Percentiles rank a stretch among this genome's conserved stretches.
Evolutionary conservation across 352 stramenopile genomes (phyloP).

Genomic region (Phytophthora palmivora): DNA sequence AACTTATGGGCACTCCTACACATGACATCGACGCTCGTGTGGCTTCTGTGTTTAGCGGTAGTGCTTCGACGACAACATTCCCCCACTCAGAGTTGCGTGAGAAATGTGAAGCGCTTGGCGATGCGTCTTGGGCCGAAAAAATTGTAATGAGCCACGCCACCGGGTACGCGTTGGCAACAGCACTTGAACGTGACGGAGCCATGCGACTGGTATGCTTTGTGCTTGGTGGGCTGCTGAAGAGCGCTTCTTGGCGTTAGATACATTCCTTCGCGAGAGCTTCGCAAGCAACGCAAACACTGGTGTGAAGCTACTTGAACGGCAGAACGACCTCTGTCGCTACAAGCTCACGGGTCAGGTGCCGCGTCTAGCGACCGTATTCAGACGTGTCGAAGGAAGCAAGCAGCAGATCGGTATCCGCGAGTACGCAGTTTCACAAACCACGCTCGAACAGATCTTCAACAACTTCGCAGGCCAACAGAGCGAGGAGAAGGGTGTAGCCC

Average conservation of each 20-base stretch:
- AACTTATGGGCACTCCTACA: conserved; percentile 45
- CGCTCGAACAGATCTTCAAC: conserved; percentile 95
- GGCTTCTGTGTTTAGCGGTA: conserved; percentile 39
- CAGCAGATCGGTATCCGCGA: conserved; percentile 69
- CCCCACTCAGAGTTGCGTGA: conserved; percentile 43
- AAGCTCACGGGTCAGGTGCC: conserved; percentile 61
- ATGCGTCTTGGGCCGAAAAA: conserved; percentile 53
- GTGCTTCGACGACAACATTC: conserved; percentile 34
- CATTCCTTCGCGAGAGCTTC: conserved; percentile 56
- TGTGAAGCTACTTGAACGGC: conserved; percentile 67
- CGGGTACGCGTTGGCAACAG: conserved; percentile 62
- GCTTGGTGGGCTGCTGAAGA: conserved; percentile 76
- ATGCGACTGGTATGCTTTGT: conserved; percentile 49
- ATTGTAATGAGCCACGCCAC: conserved; percentile 63
- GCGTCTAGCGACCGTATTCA: conserved; percentile 76
- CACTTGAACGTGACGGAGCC: conserved; percentile 58
- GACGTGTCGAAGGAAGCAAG: conserved; percentile 62
- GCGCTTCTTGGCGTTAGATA: conserved; percentile 51
- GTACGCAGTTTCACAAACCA: conserved; percentile 91
- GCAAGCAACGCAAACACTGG: conserved; percentile 22
- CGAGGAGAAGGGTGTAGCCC: conserved; percentile 66
- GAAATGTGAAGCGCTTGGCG: conserved; percentile 56
- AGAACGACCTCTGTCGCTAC: conserved; percentile 79
- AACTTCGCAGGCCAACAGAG: conserved; percentile 84
- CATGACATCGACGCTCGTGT: conserved; percentile 46